phyloP scores from a whole-genome alignment of 1,139 yeast species.

The Protomyces gravidus region DNA sequence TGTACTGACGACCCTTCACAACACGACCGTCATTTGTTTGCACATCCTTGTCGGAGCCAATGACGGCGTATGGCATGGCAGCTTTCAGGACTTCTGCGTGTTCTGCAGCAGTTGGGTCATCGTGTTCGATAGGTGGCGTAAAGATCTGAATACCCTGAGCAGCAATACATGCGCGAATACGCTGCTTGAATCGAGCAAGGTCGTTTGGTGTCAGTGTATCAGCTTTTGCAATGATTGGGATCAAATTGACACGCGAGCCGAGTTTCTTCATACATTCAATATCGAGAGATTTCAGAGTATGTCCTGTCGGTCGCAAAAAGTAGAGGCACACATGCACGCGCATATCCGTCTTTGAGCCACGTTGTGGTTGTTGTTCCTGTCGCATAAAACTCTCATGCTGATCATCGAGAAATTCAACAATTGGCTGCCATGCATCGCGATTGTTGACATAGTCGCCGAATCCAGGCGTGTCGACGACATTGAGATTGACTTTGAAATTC shows the following conservation, averaged over 20 bases:
- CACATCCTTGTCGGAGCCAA: constrained; percentile 85
- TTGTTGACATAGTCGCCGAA: constrained; percentile 96
- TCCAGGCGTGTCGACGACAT: constrained; percentile 94
- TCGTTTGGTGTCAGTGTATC: constrained; percentile 86
- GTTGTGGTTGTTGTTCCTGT: constrained; percentile 91
- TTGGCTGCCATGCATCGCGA: constrained; percentile 87
- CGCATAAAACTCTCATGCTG: constrained; percentile 93
- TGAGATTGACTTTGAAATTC: constrained; percentile 68
- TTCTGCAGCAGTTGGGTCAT: constrained; percentile 34
- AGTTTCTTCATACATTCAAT: constrained; percentile 88
- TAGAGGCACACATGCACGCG: constrained; percentile 94
- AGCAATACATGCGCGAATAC: constrained; percentile 85
- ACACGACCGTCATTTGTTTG: constrained; percentile 69
- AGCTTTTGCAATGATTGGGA: constrained; percentile 92
- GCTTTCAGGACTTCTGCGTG: constrained; percentile 31
- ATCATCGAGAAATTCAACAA: constrained; percentile 90
- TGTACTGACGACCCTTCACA: constrained; percentile 87
- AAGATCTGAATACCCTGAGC: constrained; percentile 88
- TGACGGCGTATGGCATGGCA: constrained; percentile 88
- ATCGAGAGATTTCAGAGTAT: constrained; percentile 87
- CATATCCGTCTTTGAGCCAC: constrained; percentile 58
- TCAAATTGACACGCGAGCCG: constrained; percentile 81
- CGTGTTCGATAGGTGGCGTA: constrained; percentile 60
- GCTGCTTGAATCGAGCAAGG: constrained; percentile 71
- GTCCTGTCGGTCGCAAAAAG: constrained; percentile 95